These are phyloP conservation scores for Pisolithus tinctorius DNA, from an alignment of 768 basidiomycete species.

Conservation along the genomic window DNA sequence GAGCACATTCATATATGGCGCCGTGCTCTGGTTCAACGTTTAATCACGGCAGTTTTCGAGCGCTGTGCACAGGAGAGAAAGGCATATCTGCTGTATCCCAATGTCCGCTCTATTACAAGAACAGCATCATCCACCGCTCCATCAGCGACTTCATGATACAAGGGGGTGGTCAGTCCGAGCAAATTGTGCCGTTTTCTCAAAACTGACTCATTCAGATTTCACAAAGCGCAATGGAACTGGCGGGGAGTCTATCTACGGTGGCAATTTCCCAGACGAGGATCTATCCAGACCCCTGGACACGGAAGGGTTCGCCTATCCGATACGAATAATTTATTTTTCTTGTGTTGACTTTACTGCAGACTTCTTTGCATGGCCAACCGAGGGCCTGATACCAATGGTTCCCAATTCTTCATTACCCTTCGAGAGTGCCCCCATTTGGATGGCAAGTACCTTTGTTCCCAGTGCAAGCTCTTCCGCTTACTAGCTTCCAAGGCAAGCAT, in stretches of 20 bases:
- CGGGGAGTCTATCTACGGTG: constrained; percentile 78
- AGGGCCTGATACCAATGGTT: constrained; percentile 78
- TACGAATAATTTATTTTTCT: not conserved
- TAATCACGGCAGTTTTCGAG: constrained; percentile 56
- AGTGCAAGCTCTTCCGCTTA: not conserved
- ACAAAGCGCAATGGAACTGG: constrained; percentile 75
- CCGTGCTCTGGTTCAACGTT: not conserved
- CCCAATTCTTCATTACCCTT: constrained; percentile 84
- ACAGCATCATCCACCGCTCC: constrained; percentile 68
- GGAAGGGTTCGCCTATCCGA: constrained; percentile 41
- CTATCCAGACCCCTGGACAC: constrained; percentile 55
- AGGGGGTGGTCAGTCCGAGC: constrained; percentile 52
- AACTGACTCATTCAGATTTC: constrained; percentile 45
- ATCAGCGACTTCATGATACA: constrained; percentile 79
- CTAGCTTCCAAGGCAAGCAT: constrained; percentile 43
- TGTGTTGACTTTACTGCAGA: constrained; percentile 23
- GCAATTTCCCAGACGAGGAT: constrained; percentile 73
- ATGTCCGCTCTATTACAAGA: constrained; percentile 79
- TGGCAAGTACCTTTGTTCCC: constrained; percentile 35
- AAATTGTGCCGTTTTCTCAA: not conserved
- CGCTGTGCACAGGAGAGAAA: constrained; percentile 80
- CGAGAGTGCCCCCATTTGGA: constrained; percentile 68
- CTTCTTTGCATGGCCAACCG: constrained; percentile 89
- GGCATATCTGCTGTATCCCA: constrained; percentile 59
- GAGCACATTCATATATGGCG: constrained; percentile 9